A percentile compares a stretch with the other conserved stretches of the same genome.
These are phyloP conservation scores for Atractiella rhizophila DNA, from an alignment of 768 basidiomycete species.

Conservation along the genomic window DNA sequence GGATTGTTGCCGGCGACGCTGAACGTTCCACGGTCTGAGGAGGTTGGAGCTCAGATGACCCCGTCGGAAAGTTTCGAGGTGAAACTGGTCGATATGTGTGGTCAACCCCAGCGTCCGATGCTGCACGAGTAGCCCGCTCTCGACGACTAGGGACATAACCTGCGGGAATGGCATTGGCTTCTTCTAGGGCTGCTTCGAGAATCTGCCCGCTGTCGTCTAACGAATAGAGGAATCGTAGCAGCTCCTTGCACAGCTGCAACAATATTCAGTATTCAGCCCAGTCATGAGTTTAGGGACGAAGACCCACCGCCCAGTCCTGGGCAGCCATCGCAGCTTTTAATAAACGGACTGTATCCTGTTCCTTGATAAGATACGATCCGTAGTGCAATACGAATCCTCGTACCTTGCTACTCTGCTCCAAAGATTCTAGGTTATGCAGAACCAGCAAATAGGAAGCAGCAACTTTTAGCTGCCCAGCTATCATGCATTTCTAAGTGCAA, in stretches of 20 bases:
- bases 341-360: slow-evolving; percentile 46
- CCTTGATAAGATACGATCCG: too few species aligned
- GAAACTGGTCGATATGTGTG: too few species aligned
- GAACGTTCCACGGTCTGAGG: too few species aligned
- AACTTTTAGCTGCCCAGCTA: slow-evolving; percentile 47
- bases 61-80: too few species aligned
- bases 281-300: not conserved
- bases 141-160: too few species aligned
- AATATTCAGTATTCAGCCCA: not conserved
- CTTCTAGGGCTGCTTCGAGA: slow-evolving; percentile 11
- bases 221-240: slow-evolving; percentile 72
- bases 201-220: slow-evolving; percentile 54
- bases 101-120: too few species aligned
- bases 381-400: not conserved
- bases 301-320: slow-evolving; percentile 40
- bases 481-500: slow-evolving; percentile 39
- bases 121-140: too few species aligned
- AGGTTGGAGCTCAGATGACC: too few species aligned
- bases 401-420: slow-evolving; percentile 41
- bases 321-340: slow-evolving; percentile 47
- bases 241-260: slow-evolving; percentile 50
- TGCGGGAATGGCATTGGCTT: slow-evolving; percentile 9
- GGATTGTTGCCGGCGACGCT: too few species aligned
- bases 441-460: slow-evolving; percentile 83
- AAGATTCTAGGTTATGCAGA: slow-evolving; percentile 71